These are phyloP conservation scores for Leccinum rimulosum DNA, from an alignment of 768 basidiomycete species.

Conservation along the genomic window DNA sequence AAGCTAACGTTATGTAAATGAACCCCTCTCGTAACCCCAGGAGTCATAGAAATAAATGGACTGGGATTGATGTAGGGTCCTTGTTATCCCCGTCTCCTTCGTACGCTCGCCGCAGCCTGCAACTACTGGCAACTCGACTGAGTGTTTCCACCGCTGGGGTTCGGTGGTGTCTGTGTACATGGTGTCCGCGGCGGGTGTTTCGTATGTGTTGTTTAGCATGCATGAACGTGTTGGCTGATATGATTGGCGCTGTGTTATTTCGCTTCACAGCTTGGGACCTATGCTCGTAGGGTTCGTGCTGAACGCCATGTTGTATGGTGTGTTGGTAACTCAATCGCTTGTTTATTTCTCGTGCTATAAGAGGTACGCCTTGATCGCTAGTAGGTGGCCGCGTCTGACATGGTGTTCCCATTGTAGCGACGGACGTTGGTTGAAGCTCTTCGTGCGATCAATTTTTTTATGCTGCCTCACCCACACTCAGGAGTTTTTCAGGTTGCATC, in stretches of 20 bases:
- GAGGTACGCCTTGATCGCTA: constrained; percentile 13
- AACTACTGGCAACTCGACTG: constrained; percentile 5
- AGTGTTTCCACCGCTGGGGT: background rate
- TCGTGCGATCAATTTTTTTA: constrained; percentile 12
- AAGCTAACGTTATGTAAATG: constrained; percentile 18
- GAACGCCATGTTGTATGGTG: constrained; percentile 36
- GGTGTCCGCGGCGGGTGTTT: constrained; percentile 21
- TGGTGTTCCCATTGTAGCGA: constrained; percentile 13
- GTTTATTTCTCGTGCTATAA: constrained; percentile 31
- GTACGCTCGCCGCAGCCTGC: background rate
- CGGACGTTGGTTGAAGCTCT: constrained; percentile 21
- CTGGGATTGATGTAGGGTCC: background rate
- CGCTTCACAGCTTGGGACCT: constrained; percentile 31
- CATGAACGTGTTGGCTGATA: background rate
- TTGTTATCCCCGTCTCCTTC: constrained; percentile 7
- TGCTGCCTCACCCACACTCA: background rate
- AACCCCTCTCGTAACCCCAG: constrained; percentile 18
- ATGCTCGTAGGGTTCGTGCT: constrained; percentile 35
- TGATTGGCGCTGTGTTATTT: background rate
- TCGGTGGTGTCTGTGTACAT: constrained; percentile 15
- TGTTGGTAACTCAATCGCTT: constrained; percentile 34
- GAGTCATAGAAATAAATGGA: constrained; percentile 12
- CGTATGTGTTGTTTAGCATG: constrained; percentile 14
- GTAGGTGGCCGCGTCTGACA: background rate
- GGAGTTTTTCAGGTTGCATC: constrained; percentile 15